Evolutionary conservation across 129 eudicot genomes (phyloP).

Genomic region (Cynara cardunculus): DNA sequence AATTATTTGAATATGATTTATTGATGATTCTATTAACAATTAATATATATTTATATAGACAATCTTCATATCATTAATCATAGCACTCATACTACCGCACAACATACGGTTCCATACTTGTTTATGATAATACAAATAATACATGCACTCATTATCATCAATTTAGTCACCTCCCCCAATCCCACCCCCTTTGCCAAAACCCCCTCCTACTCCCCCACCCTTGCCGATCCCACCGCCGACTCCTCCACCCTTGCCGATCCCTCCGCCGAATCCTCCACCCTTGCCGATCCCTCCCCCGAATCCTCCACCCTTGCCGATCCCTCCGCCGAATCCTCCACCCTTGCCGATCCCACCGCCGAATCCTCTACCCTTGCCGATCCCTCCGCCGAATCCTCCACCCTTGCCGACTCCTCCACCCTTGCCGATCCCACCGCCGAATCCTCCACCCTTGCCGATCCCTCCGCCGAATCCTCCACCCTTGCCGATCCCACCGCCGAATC

Average conservation of each 20-base stretch:
- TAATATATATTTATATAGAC: neutral
- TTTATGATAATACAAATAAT: too few relatives aligned
- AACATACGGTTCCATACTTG: too few relatives aligned
- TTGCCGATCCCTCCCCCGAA: neutral
- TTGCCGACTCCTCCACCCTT: neutral
- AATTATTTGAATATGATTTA: too few relatives aligned
- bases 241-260: slow-evolving; percentile 4
- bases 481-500: neutral
- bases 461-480: neutral
- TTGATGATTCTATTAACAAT: too few relatives aligned
- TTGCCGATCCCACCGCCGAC: neutral
- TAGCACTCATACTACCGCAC: too few relatives aligned
- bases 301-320: neutral
- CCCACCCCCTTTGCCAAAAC: slow-evolving; percentile 13
- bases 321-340: slow-evolving; percentile 12
- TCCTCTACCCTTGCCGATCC: neutral
- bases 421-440: neutral
- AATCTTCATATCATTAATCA: too few relatives aligned
- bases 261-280: neutral
- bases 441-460: neutral
- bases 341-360: neutral
- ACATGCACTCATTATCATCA: too few relatives aligned
- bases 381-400: neutral
- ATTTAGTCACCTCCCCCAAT: too few relatives aligned
- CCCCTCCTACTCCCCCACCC: neutral